Percentiles rank a stretch among this genome's conserved stretches.
Conservation (phyloP, 2,329 filamentous ascomycete genomes). For the Ascochyta pisi region DNA sequence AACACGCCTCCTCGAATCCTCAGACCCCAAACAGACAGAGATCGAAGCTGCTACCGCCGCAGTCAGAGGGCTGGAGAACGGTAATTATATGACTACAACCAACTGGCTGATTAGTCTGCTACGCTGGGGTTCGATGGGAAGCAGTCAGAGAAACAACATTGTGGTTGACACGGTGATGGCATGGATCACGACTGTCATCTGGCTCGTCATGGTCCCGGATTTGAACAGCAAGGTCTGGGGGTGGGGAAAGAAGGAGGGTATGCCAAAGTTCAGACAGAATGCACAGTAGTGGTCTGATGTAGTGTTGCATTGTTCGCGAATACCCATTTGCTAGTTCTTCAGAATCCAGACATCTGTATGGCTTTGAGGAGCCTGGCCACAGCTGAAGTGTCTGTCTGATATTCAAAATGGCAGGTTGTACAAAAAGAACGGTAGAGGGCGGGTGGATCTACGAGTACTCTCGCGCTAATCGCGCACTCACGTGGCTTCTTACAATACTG, state of each 20-base stretch:
- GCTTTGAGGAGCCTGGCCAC: background rate
- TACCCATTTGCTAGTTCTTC: slow-evolving; percentile 5
- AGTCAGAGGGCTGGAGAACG: slow-evolving; percentile 77
- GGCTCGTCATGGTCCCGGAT: slow-evolving; percentile 65
- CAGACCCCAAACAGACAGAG: slow-evolving; percentile 80
- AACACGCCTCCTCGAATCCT: slow-evolving; percentile 78
- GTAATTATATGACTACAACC: slow-evolving; percentile 80
- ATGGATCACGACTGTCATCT: slow-evolving; percentile 61
- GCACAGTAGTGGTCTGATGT: slow-evolving; percentile 25
- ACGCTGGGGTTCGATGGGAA: slow-evolving; percentile 64
- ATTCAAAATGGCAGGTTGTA: background rate
- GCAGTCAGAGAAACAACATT: slow-evolving; percentile 61
- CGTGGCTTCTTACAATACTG: no score
- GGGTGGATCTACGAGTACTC: background rate
- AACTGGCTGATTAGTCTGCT: slow-evolving; percentile 75
- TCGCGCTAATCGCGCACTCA: no score
- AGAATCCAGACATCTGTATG: background rate
- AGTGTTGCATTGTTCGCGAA: slow-evolving; percentile 2
- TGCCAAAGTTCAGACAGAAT: slow-evolving; percentile 38
- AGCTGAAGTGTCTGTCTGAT: background rate
- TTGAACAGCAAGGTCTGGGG: slow-evolving; percentile 63
- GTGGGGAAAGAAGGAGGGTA: slow-evolving; percentile 64
- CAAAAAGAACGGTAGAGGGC: background rate
- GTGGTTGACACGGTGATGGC: slow-evolving; percentile 62
- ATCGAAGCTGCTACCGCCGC: slow-evolving; percentile 76